These are phyloP conservation scores for Solanum pinnatisectum DNA, from an alignment of 257 asterid genomes.

Conservation along the genomic window DNA sequence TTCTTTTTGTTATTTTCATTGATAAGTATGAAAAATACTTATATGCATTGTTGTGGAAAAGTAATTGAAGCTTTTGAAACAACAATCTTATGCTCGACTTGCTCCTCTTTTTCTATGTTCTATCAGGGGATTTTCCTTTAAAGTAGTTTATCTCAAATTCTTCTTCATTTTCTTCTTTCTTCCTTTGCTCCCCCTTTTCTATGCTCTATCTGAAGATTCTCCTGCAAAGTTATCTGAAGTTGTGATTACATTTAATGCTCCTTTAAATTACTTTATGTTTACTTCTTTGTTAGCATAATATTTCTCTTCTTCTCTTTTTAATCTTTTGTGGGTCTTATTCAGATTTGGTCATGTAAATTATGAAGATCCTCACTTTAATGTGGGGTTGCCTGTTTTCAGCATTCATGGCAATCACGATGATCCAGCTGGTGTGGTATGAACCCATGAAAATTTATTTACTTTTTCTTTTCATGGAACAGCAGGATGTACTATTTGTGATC, in stretches of 20 bases:
- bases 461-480: neutral
- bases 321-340: constrained; percentile 8
- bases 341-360: constrained; percentile 98
- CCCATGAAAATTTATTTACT: constrained; percentile 9
- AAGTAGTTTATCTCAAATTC: neutral
- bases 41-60: neutral
- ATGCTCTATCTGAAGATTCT: neutral
- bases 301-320: neutral
- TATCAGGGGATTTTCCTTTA: neutral
- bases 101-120: neutral
- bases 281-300: neutral
- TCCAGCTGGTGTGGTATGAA: constrained; percentile 99
- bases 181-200: neutral
- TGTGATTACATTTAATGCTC: neutral
- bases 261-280: neutral
- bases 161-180: neutral
- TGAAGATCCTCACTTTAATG: constrained; percentile 99
- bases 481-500: neutral
- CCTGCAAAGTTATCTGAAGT: neutral
- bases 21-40: neutral
- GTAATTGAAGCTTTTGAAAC: neutral
- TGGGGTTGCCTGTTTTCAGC: constrained; percentile 97
- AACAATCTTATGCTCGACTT: neutral
- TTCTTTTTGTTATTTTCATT: neutral
- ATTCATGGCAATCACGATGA: constrained; percentile 99